Evolutionary conservation across 345 rosid genomes (phyloP), one percentile per base, ranked within the genome.

Genomic region (Raphanus sativus): DNA sequence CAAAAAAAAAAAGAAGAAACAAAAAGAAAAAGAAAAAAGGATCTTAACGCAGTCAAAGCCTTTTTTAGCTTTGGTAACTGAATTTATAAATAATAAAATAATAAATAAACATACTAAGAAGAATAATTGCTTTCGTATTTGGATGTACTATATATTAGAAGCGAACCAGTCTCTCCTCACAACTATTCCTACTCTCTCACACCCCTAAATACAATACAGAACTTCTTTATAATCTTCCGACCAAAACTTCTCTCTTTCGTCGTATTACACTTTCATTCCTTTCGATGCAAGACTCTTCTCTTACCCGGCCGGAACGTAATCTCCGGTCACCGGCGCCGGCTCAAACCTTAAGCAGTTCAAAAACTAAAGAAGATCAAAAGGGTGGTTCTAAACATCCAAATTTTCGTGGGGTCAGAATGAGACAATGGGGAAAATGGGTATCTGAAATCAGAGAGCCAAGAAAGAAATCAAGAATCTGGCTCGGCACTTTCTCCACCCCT

Each of bases 381-480:
- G 71, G 77, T 13, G 74, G 62, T 63, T 56, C 75, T 5, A 81
- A 82, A 52, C 88, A 86, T 58, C 89, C 86, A 0, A 86, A 76
- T 10, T 93, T 86, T 71, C 84, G 89, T 5, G 98, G 97, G 24
- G 98, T 93, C 0, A 85, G 98, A 73, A 90, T 80, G 92, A 85
- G 98, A 63, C 97, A 89, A 83, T 91, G 97, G 98, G 98, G 98
- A 1, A 91, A 89, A 84, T 94, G 97, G 98, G 98, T 94, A 50
- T 91, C 96, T 0, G 98, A 94, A 73, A 94, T 91, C 56, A 82
- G 98, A 56, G 92, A 94, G 75, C 97, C 98, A 1, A 86, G 82
- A 83, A 94, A 91, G 84, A 94, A 94, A 76, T 91, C 97, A 9
- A 89, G 98, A 76, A 94, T 94, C 17, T 94, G 98, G 98, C 83